Evolutionary conservation across 257 asterid genomes (phyloP).

Genomic region (Misopates orontium): DNA sequence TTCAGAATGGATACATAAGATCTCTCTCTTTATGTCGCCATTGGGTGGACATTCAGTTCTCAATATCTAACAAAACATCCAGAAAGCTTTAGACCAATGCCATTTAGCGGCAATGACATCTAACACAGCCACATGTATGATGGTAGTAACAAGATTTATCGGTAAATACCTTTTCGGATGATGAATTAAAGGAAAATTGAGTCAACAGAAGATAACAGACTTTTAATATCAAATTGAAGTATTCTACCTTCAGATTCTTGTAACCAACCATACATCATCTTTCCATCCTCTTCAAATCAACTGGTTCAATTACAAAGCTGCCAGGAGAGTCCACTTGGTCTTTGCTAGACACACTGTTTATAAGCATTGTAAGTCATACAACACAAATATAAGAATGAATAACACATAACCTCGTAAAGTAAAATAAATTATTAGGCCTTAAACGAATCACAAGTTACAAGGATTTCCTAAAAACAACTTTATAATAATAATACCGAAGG

Average conservation of each 20-base stretch:
- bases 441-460: no score
- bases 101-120: background rate
- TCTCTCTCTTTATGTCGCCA: background rate
- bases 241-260: constrained; percentile 69
- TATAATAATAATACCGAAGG: no score
- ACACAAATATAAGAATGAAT: background rate
- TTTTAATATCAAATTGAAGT: background rate
- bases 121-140: background rate
- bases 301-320: constrained; percentile 60
- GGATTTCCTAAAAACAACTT: no score
- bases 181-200: background rate
- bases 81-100: background rate
- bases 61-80: background rate
- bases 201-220: background rate
- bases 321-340: constrained; percentile 71
- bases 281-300: constrained; percentile 85
- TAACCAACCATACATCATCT: constrained; percentile 84
- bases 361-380: constrained; percentile 1
- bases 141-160: background rate
- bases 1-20: background rate
- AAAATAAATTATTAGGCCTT: no score
- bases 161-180: no score
- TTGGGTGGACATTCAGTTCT: background rate
- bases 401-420: constrained; percentile 1
- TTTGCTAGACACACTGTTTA: constrained; percentile 55